These are phyloP conservation scores for Candida vaughaniae DNA, from an alignment of 805 yeast species.

Conservation along the genomic window DNA sequence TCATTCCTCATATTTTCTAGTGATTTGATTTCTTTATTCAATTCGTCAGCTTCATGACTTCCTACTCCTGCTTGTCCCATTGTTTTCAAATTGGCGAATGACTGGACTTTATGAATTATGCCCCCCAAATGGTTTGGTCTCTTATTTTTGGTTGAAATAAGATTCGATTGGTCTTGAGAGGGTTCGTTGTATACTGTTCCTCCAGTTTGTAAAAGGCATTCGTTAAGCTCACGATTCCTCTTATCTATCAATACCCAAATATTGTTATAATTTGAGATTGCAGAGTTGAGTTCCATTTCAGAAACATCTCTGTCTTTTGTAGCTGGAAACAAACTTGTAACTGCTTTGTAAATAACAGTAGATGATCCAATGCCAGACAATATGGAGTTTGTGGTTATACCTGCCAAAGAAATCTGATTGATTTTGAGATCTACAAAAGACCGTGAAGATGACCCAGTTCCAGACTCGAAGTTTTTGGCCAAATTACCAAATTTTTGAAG, in stretches of 20 bases:
- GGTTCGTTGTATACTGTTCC: conserved; percentile 28
- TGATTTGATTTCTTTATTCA: conserved; percentile 39
- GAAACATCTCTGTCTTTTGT: conserved; percentile 15
- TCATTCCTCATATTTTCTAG: conserved; percentile 14
- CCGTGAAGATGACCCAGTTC: conserved; percentile 10
- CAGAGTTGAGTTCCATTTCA: conserved; percentile 30
- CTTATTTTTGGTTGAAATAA: conserved; percentile 4
- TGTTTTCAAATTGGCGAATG: conserved; percentile 36
- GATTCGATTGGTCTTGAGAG: background rate
- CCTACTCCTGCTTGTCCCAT: conserved; percentile 12
- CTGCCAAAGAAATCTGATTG: conserved; percentile 46
- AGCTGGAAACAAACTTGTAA: background rate
- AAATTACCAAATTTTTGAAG: conserved; percentile 31
- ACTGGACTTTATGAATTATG: conserved; percentile 38
- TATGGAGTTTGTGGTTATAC: conserved; percentile 49
- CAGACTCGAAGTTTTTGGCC: conserved; percentile 5
- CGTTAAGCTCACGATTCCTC: conserved; percentile 31
- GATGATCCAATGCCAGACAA: conserved; percentile 54
- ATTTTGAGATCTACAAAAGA: conserved; percentile 42
- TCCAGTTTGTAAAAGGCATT: conserved; percentile 16
- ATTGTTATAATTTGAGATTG: conserved; percentile 41
- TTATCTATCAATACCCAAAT: conserved; percentile 34
- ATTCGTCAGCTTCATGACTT: conserved; percentile 27
- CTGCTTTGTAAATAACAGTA: conserved; percentile 38
- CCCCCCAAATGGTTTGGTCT: conserved; percentile 24